These are phyloP conservation scores for Metrosideros polymorpha DNA, from an alignment of 441 rosid genomes.

Conservation along the genomic window DNA sequence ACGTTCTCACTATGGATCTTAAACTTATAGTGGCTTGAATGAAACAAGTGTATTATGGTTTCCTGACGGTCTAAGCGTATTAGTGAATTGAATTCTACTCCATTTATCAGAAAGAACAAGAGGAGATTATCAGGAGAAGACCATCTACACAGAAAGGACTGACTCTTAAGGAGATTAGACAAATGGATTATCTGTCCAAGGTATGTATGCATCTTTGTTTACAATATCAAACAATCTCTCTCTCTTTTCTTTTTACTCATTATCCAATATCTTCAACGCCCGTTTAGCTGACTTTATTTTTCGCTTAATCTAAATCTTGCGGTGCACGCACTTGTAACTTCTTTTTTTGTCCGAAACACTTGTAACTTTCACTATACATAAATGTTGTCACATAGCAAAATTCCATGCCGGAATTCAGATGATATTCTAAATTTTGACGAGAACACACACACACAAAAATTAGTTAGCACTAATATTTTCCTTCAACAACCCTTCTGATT, in stretches of 20 bases:
- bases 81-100: neutral
- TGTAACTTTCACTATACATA: neutral
- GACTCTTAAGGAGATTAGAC: conserved; percentile 10
- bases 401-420: no score
- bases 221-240: neutral
- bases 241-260: neutral
- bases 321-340: accelerated
- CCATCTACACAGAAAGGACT: conserved; percentile 2
- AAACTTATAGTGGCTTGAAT: no score
- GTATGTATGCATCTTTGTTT: neutral
- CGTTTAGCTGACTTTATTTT: no score
- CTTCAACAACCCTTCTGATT: no score
- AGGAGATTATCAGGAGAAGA: conserved; percentile 8
- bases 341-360: neutral
- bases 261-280: neutral
- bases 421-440: no score
- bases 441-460: no score
- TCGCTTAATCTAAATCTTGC: neutral
- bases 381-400: neutral
- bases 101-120: conserved; percentile 8
- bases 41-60: no score
- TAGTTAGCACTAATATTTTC: no score
- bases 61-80: neutral
- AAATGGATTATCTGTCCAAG: conserved; percentile 13
- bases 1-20: no score